phyloP scores from a whole-genome alignment of 2,329 filamentous ascomycete species.

The Monascus ruber region DNA sequence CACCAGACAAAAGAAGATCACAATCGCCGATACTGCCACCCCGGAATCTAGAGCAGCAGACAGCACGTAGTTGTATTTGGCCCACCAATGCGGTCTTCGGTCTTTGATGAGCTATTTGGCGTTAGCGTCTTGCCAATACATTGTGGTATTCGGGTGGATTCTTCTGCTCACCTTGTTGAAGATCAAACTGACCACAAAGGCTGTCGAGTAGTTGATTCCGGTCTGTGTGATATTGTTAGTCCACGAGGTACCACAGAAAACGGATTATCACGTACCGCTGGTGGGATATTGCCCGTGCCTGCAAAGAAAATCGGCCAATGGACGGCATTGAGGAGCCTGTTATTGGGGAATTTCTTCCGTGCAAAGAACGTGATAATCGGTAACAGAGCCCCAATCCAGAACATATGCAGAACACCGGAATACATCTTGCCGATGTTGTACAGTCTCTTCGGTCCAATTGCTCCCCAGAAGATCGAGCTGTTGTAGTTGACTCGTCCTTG shows the following conservation, averaged over 20 bases:
- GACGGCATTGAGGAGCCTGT: slow-evolving; percentile 49
- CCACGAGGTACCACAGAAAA: too few species aligned
- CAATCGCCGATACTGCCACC: slow-evolving; percentile 20
- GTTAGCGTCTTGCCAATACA: neutral
- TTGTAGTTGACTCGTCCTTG: slow-evolving; percentile 50
- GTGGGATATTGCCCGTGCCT: slow-evolving; percentile 43
- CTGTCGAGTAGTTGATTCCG: slow-evolving; percentile 25
- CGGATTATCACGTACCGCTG: slow-evolving; percentile 4
- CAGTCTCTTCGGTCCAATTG: slow-evolving; percentile 56
- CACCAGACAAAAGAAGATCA: slow-evolving; percentile 25
- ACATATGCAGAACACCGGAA: slow-evolving; percentile 53
- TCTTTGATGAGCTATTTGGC: slow-evolving; percentile 46
- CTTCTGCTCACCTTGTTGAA: slow-evolving; percentile 47
- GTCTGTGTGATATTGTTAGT: slow-evolving; percentile 5
- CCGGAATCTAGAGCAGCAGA: slow-evolving; percentile 29
- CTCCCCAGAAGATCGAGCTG: slow-evolving; percentile 57
- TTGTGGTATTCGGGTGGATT: too few species aligned
- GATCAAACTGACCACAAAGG: slow-evolving; percentile 42
- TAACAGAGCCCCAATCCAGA: slow-evolving; percentile 51
- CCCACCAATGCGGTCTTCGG: slow-evolving; percentile 42
- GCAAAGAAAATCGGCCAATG: slow-evolving; percentile 55
- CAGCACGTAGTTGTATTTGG: slow-evolving; percentile 34
- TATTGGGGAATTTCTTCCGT: slow-evolving; percentile 46
- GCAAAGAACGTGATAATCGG: slow-evolving; percentile 48
- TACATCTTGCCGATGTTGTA: slow-evolving; percentile 52